Evolutionary conservation across 208 protist genomes (phyloP).

Genomic region (Crithidia sp.): DNA sequence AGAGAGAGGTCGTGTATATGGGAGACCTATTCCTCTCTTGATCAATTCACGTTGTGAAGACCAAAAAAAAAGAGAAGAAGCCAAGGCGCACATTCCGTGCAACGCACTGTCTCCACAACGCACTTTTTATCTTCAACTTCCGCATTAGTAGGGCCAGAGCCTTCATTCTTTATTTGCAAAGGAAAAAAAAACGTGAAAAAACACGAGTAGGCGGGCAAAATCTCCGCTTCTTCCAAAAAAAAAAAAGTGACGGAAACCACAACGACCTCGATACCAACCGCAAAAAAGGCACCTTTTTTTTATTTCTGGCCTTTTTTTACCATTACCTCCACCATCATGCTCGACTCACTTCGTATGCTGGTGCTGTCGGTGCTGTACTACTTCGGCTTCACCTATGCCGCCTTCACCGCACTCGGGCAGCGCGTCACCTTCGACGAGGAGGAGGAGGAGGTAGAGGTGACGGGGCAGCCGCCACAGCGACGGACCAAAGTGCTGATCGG

Average conservation of each 20-base stretch:
- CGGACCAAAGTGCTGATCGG: constrained; percentile 20
- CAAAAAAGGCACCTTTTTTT: no score
- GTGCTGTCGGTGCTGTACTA: constrained; percentile 38
- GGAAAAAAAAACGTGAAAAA: not conserved
- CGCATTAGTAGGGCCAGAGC: no score
- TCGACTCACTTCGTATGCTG: constrained; percentile 22
- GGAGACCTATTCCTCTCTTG: no score
- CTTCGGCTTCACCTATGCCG: constrained; percentile 56
- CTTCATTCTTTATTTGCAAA: no score
- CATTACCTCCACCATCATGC: constrained; percentile 13
- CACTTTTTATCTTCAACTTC: no score
- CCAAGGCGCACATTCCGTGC: not conserved
- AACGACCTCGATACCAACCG: no score
- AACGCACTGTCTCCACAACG: no score
- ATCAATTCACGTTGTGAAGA: no score
- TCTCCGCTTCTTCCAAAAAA: no score
- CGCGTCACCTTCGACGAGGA: constrained; percentile 19
- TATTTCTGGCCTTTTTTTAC: no score
- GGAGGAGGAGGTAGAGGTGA: not conserved
- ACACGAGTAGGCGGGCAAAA: not conserved
- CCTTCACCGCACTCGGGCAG: constrained; percentile 50
- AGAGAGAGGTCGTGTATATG: no score
- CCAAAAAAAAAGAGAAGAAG: constrained; percentile 9
- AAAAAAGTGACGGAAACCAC: no score
- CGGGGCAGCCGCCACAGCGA: not conserved